These are phyloP conservation scores for Byssothecium circinans DNA, from an alignment of 2,329 filamentous ascomycete genomes.

Conservation along the genomic window DNA sequence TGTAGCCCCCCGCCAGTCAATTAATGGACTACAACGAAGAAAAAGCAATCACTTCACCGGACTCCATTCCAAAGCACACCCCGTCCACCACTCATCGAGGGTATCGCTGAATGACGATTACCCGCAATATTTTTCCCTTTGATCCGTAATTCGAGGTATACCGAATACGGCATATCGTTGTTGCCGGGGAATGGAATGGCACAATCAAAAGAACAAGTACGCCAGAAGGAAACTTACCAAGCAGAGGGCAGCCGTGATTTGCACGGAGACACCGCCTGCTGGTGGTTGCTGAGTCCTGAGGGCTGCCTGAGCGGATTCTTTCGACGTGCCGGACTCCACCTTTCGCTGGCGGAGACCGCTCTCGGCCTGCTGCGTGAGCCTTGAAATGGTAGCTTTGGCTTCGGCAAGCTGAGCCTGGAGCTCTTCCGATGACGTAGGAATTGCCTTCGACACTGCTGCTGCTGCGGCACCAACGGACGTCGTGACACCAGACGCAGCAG, in stretches of 20 bases:
- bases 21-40: background rate
- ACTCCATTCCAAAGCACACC: conserved; percentile 11
- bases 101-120: conserved; percentile 16
- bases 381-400: conserved; percentile 72
- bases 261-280: conserved; percentile 79
- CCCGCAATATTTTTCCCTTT: conserved; percentile 17
- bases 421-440: conserved; percentile 60
- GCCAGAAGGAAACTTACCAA: conserved; percentile 89
- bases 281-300: conserved; percentile 56
- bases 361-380: conserved; percentile 63
- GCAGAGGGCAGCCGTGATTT: conserved; percentile 80
- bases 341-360: conserved; percentile 82
- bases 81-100: conserved; percentile 6
- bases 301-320: conserved; percentile 53
- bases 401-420: conserved; percentile 73
- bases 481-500: conserved; percentile 40
- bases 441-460: conserved; percentile 51
- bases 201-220: conserved; percentile 86
- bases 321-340: conserved; percentile 57
- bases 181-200: conserved; percentile 21
- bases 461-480: conserved; percentile 50
- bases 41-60: background rate
- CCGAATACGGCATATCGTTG: conserved; percentile 25
- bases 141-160: conserved; percentile 21
- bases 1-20: conserved; percentile 13